phyloP scores from a whole-genome alignment of 208 protist species.

The Trypanosoma brucei region DNA sequence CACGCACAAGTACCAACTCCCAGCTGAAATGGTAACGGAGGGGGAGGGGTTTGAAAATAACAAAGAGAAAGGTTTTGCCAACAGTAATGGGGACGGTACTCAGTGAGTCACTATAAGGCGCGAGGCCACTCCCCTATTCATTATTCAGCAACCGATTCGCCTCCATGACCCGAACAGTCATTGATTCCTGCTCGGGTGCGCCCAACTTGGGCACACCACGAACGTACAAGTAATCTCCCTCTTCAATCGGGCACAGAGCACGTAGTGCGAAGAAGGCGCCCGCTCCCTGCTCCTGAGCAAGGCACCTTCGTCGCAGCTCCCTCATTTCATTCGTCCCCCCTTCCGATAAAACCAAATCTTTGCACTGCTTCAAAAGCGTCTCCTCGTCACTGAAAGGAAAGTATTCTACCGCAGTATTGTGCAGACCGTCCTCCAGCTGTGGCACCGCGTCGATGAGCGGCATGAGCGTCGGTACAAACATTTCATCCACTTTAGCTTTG shows the following conservation, averaged over 20 bases:
- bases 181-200: slow-evolving; percentile 36
- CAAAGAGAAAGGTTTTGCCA: too few relatives aligned
- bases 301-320: slow-evolving; percentile 15
- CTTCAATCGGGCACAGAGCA: slow-evolving; percentile 52
- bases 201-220: slow-evolving; percentile 50
- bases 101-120: neutral
- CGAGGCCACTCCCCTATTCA: slow-evolving; percentile 4
- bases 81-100: too few relatives aligned
- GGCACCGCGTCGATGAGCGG: slow-evolving; percentile 75
- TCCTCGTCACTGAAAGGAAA: slow-evolving; percentile 49
- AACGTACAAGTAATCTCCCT: slow-evolving; percentile 69
- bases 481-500: slow-evolving; percentile 73
- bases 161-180: slow-evolving; percentile 64
- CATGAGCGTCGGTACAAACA: slow-evolving; percentile 83
- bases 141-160: slow-evolving; percentile 54
- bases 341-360: slow-evolving; percentile 41
- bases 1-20: too few relatives aligned
- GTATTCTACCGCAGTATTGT: slow-evolving; percentile 79
- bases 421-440: slow-evolving; percentile 67
- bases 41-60: too few relatives aligned
- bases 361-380: slow-evolving; percentile 34
- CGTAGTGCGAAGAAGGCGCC: slow-evolving; percentile 83
- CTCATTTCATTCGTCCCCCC: slow-evolving; percentile 30
- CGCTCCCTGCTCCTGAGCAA: neutral
- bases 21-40: too few relatives aligned